These are phyloP conservation scores for Pulveroboletus sp. DNA, from an alignment of 768 basidiomycete species.

Conservation along the genomic window DNA sequence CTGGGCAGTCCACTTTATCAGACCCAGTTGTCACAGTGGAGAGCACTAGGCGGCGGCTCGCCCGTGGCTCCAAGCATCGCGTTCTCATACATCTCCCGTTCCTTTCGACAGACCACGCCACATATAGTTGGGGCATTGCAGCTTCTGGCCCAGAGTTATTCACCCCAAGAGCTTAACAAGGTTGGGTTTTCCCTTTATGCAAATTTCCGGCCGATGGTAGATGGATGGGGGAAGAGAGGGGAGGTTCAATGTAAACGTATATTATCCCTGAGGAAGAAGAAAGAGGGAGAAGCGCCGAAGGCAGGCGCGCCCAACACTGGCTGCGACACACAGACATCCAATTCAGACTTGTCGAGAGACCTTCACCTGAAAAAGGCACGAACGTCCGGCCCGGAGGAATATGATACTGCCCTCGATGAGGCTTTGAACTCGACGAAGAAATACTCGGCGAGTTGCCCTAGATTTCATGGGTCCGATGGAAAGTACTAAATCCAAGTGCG, in stretches of 20 bases:
- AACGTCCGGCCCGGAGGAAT: conserved; percentile 43
- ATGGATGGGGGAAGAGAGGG: conserved; percentile 81
- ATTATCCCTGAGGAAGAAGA: conserved; percentile 48
- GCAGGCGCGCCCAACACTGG: conserved; percentile 3
- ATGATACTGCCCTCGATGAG: conserved; percentile 47
- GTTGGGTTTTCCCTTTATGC: conserved; percentile 78
- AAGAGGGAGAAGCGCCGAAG: conserved; percentile 13
- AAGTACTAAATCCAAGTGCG: conserved; percentile 10
- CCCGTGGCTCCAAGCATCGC: conserved; percentile 71
- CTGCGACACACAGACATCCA: conserved; percentile 3
- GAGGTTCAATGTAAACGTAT: conserved; percentile 69
- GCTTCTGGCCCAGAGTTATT: conserved; percentile 59
- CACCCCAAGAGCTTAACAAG: conserved; percentile 52
- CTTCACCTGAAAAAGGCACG: conserved; percentile 40
- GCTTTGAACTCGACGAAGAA: conserved; percentile 42
- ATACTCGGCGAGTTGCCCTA: conserved; percentile 27
- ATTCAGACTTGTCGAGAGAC: conserved; percentile 12
- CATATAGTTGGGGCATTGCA: conserved; percentile 73
- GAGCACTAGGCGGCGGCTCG: conserved; percentile 68
- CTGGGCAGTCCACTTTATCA: conserved; percentile 69
- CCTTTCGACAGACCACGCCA: conserved; percentile 76
- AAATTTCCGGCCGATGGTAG: conserved; percentile 78
- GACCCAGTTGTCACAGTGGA: conserved; percentile 67
- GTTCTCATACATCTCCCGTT: conserved; percentile 76
- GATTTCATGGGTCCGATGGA: not conserved